phyloP scores from a whole-genome alignment of 1,139 yeast species.

The Taphrina flavorubra region DNA sequence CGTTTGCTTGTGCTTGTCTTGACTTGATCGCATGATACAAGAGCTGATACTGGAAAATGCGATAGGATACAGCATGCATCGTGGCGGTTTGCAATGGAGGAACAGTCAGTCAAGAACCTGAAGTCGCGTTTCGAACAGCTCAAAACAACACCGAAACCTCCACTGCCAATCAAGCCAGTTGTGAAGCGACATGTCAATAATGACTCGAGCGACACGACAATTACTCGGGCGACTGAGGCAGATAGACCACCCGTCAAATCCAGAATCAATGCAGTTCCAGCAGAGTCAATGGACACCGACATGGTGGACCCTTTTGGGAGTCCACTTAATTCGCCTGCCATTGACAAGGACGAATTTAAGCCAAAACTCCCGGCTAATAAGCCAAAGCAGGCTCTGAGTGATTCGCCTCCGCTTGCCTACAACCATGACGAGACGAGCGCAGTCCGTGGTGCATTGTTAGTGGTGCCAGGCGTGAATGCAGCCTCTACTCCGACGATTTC shows the following conservation, averaged over 20 bases:
- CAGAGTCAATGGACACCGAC: background rate
- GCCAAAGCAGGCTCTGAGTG: background rate
- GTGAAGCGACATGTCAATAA: background rate
- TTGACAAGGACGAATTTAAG: background rate
- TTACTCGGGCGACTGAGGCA: background rate
- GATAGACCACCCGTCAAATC: background rate
- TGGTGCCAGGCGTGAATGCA: conserved; percentile 6
- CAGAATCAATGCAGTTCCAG: background rate
- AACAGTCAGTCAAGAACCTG: conserved; percentile 15
- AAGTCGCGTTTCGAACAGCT: conserved; percentile 23
- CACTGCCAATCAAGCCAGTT: background rate
- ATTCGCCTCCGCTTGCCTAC: background rate
- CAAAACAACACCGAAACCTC: background rate
- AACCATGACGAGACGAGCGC: background rate
- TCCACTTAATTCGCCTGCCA: conserved; percentile 15
- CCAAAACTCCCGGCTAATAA: background rate
- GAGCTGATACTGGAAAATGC: background rate
- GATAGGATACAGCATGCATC: background rate
- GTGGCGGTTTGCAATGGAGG: conserved; percentile 1
- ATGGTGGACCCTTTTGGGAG: conserved; percentile 6
- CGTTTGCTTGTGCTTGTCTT: too few relatives aligned
- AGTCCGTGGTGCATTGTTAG: background rate
- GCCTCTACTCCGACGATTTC: background rate
- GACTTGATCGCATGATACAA: too few relatives aligned
- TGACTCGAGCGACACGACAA: background rate